These are phyloP conservation scores for Pyrenochaeta sp. DNA, from an alignment of 2,329 filamentous ascomycete genomes.

Conservation along the genomic window DNA sequence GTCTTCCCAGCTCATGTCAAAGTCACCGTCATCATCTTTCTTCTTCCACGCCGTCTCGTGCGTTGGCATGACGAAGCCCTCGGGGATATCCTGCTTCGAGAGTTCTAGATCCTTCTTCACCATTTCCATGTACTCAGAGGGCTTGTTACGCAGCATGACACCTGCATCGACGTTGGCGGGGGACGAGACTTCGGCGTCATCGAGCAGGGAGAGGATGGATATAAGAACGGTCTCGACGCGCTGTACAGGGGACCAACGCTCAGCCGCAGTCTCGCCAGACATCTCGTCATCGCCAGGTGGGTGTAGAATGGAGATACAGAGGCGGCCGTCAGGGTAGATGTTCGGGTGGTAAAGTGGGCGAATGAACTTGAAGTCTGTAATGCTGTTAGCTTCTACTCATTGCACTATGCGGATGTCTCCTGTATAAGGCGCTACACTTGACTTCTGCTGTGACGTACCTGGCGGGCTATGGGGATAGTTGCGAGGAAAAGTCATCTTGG, in stretches of 20 bases:
- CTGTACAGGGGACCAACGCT: slow-evolving; percentile 94
- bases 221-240: slow-evolving; percentile 94
- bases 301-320: slow-evolving; percentile 98
- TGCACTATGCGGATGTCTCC: neutral
- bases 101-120: slow-evolving; percentile 75
- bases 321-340: slow-evolving; percentile 86
- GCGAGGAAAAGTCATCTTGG: slow-evolving; percentile 83
- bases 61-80: slow-evolving; percentile 83
- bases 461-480: slow-evolving; percentile 93
- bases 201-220: slow-evolving; percentile 88
- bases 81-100: slow-evolving; percentile 82
- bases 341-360: slow-evolving; percentile 89
- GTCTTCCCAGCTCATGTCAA: slow-evolving; percentile 56
- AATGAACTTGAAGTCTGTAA: slow-evolving; percentile 79
- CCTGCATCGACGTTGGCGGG: slow-evolving; percentile 95
- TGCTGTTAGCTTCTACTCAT: slow-evolving; percentile 8
- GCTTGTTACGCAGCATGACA: slow-evolving; percentile 81
- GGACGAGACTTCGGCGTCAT: slow-evolving; percentile 91
- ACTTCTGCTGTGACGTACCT: slow-evolving; percentile 50
- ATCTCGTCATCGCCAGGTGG: slow-evolving; percentile 89
- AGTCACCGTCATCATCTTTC: slow-evolving; percentile 69
- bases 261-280: slow-evolving; percentile 87
- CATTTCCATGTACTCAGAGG: slow-evolving; percentile 72
- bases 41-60: slow-evolving; percentile 68
- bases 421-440: neutral